A percentile compares a stretch with the other conserved stretches of the same genome.
Conservation (phyloP, 1,139 yeast species). For the Saccharomyces hybrid region DNA sequence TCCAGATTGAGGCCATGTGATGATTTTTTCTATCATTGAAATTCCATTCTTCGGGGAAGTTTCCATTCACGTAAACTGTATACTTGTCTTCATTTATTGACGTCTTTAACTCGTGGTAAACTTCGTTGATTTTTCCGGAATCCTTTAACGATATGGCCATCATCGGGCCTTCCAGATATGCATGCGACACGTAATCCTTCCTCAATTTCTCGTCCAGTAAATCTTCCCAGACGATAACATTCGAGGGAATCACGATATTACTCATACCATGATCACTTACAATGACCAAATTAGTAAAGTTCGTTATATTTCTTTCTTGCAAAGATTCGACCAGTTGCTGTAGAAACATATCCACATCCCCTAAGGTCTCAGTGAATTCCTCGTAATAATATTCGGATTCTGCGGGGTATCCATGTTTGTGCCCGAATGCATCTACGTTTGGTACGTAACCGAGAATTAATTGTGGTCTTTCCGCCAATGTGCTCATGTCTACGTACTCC, state of each 20-base stretch:
- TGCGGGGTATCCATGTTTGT: slow-evolving; percentile 44
- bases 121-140: slow-evolving; percentile 9
- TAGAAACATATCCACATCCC: slow-evolving; percentile 59
- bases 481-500: slow-evolving; percentile 58
- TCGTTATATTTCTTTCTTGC: slow-evolving; percentile 46
- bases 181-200: slow-evolving; percentile 3
- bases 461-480: slow-evolving; percentile 54
- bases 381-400: slow-evolving; percentile 45
- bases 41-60: slow-evolving; percentile 56
- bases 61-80: slow-evolving; percentile 47
- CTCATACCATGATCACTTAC: slow-evolving; percentile 90
- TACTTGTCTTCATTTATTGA: slow-evolving; percentile 32
- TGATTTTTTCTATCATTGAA: slow-evolving; percentile 40
- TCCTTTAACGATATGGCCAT: slow-evolving; percentile 1
- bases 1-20: slow-evolving; percentile 71
- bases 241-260: slow-evolving; percentile 1
- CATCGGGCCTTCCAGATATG: slow-evolving; percentile 5
- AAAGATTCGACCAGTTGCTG: slow-evolving; percentile 46
- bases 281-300: slow-evolving; percentile 64
- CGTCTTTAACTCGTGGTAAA: slow-evolving; percentile 11
- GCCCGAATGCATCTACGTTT: slow-evolving; percentile 70
- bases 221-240: slow-evolving; percentile 5
- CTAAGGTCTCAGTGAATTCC: slow-evolving; percentile 32
- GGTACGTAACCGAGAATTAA: slow-evolving; percentile 74
- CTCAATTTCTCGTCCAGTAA: slow-evolving; percentile 4